Conservation (phyloP, 768 basidiomycete genomes). For the Rhodotorula taiwanensis region DNA sequence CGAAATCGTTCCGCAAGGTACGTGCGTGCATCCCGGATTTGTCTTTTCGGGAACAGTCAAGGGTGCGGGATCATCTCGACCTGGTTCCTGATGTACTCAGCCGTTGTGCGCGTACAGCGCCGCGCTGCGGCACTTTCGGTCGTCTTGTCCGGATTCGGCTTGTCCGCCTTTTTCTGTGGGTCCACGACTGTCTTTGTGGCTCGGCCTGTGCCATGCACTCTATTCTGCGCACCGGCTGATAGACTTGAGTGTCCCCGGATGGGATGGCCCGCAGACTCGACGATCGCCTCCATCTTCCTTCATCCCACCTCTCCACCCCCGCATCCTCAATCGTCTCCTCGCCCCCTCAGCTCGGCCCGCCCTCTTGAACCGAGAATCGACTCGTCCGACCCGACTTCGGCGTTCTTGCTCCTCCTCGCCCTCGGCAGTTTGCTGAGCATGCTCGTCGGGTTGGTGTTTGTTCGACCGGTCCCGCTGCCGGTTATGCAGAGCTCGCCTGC, state of each 20-base stretch:
- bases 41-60: no score
- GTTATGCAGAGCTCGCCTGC: no score
- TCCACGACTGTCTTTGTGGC: neutral
- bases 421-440: slow-evolving; percentile 19
- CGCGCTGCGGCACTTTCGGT: slow-evolving; percentile 21
- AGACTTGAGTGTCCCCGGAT: no score
- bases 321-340: neutral
- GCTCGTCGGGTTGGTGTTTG: slow-evolving; percentile 17
- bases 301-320: neutral
- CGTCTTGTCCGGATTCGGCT: slow-evolving; percentile 27
- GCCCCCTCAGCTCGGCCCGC: neutral
- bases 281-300: slow-evolving; percentile 14
- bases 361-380: no score
- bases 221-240: neutral
- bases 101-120: no score
- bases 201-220: neutral
- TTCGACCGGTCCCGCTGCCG: slow-evolving; percentile 5
- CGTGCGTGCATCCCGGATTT: neutral
- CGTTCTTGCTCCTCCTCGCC: slow-evolving; percentile 32
- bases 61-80: no score
- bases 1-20: slow-evolving; percentile 27
- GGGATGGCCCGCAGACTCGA: slow-evolving; percentile 19
- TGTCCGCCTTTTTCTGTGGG: slow-evolving; percentile 33
- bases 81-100: no score
- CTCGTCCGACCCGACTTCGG: slow-evolving; percentile 25